A percentile compares a stretch with the other conserved stretches of the same genome.
Conservation (phyloP, 352 stramenopile species). For the Phytophthora constricta region DNA sequence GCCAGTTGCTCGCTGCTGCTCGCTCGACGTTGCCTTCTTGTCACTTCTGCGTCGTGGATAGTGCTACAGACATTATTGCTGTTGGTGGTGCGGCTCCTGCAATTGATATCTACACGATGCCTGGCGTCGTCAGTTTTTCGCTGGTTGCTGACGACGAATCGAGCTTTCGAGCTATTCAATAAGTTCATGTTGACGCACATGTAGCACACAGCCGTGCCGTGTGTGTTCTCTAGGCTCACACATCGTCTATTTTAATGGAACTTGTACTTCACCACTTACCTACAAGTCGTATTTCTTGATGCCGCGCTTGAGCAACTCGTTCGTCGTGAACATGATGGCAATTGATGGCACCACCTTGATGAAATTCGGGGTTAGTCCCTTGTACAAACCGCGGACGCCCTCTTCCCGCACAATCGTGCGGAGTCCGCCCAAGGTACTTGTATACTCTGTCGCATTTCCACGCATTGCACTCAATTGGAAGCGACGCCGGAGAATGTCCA, state of each 20-base stretch:
- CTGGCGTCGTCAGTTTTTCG: conserved; percentile 84
- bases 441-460: conserved; percentile 42
- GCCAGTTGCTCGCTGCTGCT: conserved; percentile 59
- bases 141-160: conserved; percentile 53
- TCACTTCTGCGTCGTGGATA: conserved; percentile 75
- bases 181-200: conserved; percentile 7
- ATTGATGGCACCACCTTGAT: conserved; percentile 83
- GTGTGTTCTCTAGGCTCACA: too few species aligned
- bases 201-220: too few species aligned
- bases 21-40: conserved; percentile 61
- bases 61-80: conserved; percentile 68
- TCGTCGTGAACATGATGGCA: conserved; percentile 85
- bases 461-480: conserved; percentile 73
- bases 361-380: conserved; percentile 71
- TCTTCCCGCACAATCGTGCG: conserved; percentile 58
- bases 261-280: background rate
- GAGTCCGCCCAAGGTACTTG: conserved; percentile 56
- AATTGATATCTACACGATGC: conserved; percentile 84
- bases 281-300: conserved; percentile 38
- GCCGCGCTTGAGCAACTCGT: conserved; percentile 69
- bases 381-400: conserved; percentile 69
- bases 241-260: background rate
- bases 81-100: conserved; percentile 60
- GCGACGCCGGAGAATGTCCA: conserved; percentile 76
- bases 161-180: conserved; percentile 11